Evolutionary conservation across 2,329 filamentous ascomycete genomes (phyloP).

Genomic region (Phialophora macrospora): DNA sequence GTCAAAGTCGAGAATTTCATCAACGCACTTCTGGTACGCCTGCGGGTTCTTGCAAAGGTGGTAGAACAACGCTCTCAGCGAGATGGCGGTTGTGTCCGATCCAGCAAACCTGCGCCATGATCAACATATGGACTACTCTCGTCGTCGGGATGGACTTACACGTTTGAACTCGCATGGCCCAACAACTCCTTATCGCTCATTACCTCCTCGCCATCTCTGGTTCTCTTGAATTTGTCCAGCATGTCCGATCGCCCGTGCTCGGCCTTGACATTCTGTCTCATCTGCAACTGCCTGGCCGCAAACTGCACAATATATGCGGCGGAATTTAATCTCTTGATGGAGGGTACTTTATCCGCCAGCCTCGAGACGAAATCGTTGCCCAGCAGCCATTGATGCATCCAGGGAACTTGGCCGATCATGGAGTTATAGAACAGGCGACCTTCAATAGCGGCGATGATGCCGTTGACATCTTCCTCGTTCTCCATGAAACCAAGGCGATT

Average conservation of each 20-base stretch:
- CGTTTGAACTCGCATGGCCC: constrained; percentile 31
- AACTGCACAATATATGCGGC: constrained; percentile 30
- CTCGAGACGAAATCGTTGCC: constrained; percentile 22
- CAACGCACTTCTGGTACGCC: constrained; percentile 25
- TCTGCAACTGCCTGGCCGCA: constrained; percentile 29
- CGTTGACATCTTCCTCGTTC: constrained; percentile 43
- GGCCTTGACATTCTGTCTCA: constrained; percentile 18
- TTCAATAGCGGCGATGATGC: constrained; percentile 42
- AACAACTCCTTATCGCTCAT: constrained; percentile 30
- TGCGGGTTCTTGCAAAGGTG: constrained; percentile 55
- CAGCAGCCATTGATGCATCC: constrained; percentile 26
- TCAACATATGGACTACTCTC: background rate
- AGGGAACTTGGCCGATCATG: constrained; percentile 30
- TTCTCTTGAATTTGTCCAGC: constrained; percentile 30
- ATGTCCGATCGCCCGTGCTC: constrained; percentile 27
- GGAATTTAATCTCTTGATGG: constrained; percentile 30
- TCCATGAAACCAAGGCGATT: constrained; percentile 45
- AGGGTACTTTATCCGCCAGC: constrained; percentile 25
- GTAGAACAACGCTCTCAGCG: constrained; percentile 42
- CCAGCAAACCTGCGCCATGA: constrained; percentile 28
- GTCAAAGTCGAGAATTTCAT: constrained; percentile 30
- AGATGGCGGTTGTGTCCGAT: constrained; percentile 34
- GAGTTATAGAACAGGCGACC: constrained; percentile 31
- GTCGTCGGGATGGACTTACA: constrained; percentile 20
- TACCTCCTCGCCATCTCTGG: constrained; percentile 30